Evolutionary conservation across 1,284 basidiomycete genomes (phyloP).

Genomic region (Mycena sp.): DNA sequence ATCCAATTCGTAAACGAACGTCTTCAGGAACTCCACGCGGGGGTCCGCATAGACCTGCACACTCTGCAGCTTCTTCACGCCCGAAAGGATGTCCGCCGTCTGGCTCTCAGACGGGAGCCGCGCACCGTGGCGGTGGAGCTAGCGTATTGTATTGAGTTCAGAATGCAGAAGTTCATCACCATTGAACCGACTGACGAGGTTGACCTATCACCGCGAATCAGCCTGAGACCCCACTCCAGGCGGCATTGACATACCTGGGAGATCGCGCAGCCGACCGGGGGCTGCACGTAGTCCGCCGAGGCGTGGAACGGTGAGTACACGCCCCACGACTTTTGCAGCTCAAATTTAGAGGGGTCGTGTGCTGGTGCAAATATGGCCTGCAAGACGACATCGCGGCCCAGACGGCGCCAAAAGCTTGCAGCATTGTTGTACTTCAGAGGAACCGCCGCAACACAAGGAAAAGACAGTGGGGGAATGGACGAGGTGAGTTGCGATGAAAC

Average conservation of each 20-base stretch:
- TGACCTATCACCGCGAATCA: conserved; percentile 46
- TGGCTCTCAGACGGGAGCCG: conserved; percentile 77
- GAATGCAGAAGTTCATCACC: neutral
- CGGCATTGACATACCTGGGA: conserved; percentile 11
- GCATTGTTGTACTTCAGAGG: neutral
- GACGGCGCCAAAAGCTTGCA: neutral
- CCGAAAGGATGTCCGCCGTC: conserved; percentile 40
- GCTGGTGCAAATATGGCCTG: conserved; percentile 53
- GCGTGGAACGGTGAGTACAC: conserved; percentile 30
- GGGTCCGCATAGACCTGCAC: conserved; percentile 56
- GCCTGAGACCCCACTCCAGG: neutral
- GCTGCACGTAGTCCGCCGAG: conserved; percentile 9
- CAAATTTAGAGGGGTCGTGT: conserved; percentile 28
- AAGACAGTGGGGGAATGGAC: no score
- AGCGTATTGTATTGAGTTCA: conserved; percentile 5
- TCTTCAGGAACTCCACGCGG: conserved; percentile 66
- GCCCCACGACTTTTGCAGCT: conserved; percentile 25
- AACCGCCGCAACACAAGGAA: no score
- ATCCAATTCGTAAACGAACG: conserved; percentile 72
- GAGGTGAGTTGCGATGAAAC: no score
- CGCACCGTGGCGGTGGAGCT: conserved; percentile 90
- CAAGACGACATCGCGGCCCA: conserved; percentile 30
- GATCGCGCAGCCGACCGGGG: conserved; percentile 19
- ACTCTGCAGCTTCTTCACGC: conserved; percentile 62
- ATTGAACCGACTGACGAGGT: conserved; percentile 58